Base-by-base conservation (phyloP, 1,284 basidiomycete genomes). In the Dichomitus squalens region DNA sequence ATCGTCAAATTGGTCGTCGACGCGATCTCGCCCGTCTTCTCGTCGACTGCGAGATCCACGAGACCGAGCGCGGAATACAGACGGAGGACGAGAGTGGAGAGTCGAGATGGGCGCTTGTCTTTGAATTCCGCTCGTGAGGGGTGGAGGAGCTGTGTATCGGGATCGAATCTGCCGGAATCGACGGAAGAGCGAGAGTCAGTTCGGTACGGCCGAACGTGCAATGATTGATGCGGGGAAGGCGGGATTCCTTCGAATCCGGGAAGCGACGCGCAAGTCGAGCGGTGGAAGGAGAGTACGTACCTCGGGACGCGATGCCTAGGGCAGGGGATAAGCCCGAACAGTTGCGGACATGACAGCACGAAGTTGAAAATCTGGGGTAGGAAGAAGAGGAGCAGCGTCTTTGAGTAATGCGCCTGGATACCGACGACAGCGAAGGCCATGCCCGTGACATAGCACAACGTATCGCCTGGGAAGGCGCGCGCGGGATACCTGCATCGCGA, bases 291-390 rank as follows among this genome's bases (percentile, higher is more conserved):
- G 56, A 53, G 33, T 23, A 73, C 80, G 61, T 70, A 94, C 92
- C 85, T 83, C 52, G 97, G 97, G 14, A 99, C 82, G 29, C 97
- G 84, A 75, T 99, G 97, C 41, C 97, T 79, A 2, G 97, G 97
- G 68, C 95, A 98, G 0, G 92, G 90, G 7, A 99, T 92, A 8
- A 99, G 73, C 1, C 93, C 92, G 69, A 98, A 98, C 1, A 99
- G 76, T 71, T 99, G 97, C 3, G 97, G 97, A 65, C 90, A 93
- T 21, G 95, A 97, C 36, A 98, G 80, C 40, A 98, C 51, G 68
- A 99, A 99, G 74, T 99, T 99, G 85, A 98, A 93, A 61, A 98
- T 91, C 71, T 99, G 97, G 4, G 97, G 97, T 33, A 98, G 80
- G 79, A 99, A 99, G 81, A 99, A 98, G 27, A 99, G 79, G 49